Percentiles rank a stretch among this genome's conserved stretches.
Conservation (phyloP, 148 eudicot species). For the Rhododendron griersonianum region DNA sequence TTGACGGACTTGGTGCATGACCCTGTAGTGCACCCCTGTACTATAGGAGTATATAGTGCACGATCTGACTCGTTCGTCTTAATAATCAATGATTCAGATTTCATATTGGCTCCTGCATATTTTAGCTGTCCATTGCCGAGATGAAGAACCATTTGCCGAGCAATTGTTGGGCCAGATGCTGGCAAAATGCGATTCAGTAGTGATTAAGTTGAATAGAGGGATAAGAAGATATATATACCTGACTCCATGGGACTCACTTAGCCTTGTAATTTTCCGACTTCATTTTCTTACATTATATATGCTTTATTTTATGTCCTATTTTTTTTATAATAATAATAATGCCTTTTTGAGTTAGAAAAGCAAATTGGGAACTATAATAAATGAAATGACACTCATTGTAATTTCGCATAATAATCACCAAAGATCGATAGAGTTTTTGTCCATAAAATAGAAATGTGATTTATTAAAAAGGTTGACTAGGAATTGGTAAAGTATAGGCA, state of each 20-base stretch:
- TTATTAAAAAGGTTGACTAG: neutral
- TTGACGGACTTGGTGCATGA: neutral
- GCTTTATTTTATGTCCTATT: neutral
- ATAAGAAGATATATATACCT: too few species aligned
- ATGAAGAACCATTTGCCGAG: neutral
- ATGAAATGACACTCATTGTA: neutral
- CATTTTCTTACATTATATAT: neutral
- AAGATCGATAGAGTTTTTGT: neutral
- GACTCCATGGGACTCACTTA: too few species aligned
- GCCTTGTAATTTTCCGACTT: neutral
- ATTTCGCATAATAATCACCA: neutral
- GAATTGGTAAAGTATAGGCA: neutral
- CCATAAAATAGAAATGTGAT: neutral
- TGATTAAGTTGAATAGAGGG: neutral
- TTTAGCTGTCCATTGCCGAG: neutral
- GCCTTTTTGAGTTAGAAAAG: neutral
- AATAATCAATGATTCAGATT: too few species aligned
- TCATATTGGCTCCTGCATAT: neutral
- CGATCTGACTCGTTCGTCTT: neutral
- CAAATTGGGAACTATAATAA: neutral
- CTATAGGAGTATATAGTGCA: neutral
- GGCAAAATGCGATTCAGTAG: too few species aligned
- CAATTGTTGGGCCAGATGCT: too few species aligned
- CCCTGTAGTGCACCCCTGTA: too few species aligned
- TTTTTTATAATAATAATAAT: neutral